Evolutionary conservation across 2,329 filamentous ascomycete species (phyloP), one percentile per base, ranked within the genome.

Genomic region (Didymella lethalis): DNA sequence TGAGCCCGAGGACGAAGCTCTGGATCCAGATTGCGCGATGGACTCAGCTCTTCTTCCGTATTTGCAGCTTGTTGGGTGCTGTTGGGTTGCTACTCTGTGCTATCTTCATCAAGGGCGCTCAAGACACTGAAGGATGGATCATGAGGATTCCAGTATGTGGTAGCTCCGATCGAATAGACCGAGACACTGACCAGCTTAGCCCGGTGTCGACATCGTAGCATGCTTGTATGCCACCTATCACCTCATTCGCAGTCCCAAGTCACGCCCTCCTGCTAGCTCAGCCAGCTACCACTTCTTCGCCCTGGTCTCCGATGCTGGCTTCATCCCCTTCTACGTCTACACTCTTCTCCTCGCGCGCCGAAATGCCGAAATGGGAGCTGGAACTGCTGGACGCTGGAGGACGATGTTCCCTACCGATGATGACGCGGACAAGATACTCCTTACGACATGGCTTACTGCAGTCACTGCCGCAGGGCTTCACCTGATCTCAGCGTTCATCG

Each of bases 211-310:
- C 50, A 84, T 89, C 46, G 68, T 91, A 4, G 88, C 93, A 73
- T 88, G 86, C 16, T 70, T 88, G 18, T 98, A 98, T 76, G 91
- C 85, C 41, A 84, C 96, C 60, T 95, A 91, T 70, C 93, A 97
- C 75, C 86, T 96, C 38, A 82, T 86, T 14, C 86, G 91, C 31
- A 86, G 88, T 36, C 85, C 91, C 0, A 87, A 86, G 47, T 85
- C 83, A 44, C 87, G 93, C 50, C 88, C 93, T 0, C 88, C 94
- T 0, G 89, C 83, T 3, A 96, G 92, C 23, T 91, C 92, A 18
- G 89, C 92, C 14, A 94, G 92, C 64, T 98, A 98, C 77, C 92
- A 96, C 77, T 79, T 95, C 57, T 98, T 97, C 75, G 87, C 93
- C 2, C 83, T 86, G 11, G 79, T 92, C 43, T 85, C 90, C 41